Percentiles rank a stretch among this genome's conserved stretches.
Evolutionary conservation across 2,329 filamentous ascomycete genomes (phyloP).

Genomic region (Aureobasidium vineae): DNA sequence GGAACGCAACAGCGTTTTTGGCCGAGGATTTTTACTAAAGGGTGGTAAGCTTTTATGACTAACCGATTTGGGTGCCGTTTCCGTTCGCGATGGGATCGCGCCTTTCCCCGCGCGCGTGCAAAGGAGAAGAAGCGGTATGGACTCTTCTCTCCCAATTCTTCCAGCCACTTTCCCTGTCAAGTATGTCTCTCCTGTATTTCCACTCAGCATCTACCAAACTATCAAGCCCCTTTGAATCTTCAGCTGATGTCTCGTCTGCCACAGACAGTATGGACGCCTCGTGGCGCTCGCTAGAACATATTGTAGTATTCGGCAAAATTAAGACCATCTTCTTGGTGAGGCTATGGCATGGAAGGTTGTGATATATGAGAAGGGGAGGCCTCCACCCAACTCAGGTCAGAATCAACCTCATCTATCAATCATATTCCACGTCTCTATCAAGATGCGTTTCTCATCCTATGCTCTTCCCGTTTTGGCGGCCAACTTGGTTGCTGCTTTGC

Average conservation of each 20-base stretch:
- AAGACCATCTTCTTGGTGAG: not conserved
- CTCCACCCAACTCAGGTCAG: not conserved
- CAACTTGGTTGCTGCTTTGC: constrained; percentile 30
- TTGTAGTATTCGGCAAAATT: not conserved
- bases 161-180: not conserved
- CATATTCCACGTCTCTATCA: not conserved
- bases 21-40: not conserved
- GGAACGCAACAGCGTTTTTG: not conserved
- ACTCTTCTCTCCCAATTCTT: no score
- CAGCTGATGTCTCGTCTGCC: not conserved
- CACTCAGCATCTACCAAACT: no score
- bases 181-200: no score
- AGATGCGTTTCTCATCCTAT: constrained; percentile 24
- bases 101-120: not conserved
- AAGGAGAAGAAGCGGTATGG: not conserved
- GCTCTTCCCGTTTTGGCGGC: constrained; percentile 18
- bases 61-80: not conserved
- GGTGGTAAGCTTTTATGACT: not conserved
- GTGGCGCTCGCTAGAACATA: not conserved
- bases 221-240: not conserved
- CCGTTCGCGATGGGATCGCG: not conserved
- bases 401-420: not conserved
- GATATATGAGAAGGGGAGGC: not conserved
- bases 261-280: not conserved
- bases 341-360: not conserved